Evolutionary conservation across 1,284 basidiomycete genomes (phyloP).

Genomic region (Marasmius fiardii): DNA sequence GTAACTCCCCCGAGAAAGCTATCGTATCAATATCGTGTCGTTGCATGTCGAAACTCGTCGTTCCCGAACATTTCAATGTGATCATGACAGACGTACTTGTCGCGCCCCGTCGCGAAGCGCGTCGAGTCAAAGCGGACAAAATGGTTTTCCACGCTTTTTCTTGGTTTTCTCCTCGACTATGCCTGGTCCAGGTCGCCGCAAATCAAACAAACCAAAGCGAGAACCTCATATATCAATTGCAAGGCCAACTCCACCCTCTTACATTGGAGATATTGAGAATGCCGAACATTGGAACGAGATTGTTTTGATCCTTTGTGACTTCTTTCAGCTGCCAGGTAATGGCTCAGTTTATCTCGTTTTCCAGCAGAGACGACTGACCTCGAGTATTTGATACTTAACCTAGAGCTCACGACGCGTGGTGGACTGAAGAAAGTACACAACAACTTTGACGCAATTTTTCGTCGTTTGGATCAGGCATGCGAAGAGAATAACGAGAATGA

Average conservation of each 20-base stretch:
- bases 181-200: neutral
- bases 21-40: too few species aligned
- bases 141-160: neutral
- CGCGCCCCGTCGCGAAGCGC: too few species aligned
- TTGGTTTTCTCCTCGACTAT: neutral
- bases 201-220: neutral
- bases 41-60: too few species aligned
- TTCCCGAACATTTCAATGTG: too few species aligned
- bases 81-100: too few species aligned
- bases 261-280: slow-evolving; percentile 42
- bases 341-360: neutral
- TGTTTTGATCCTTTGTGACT: slow-evolving; percentile 44
- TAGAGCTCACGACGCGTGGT: slow-evolving; percentile 52
- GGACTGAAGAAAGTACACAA: slow-evolving; percentile 61
- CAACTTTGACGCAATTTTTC: slow-evolving; percentile 49
- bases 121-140: neutral
- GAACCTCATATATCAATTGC: neutral
- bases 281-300: slow-evolving; percentile 46
- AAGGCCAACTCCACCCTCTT: slow-evolving; percentile 18
- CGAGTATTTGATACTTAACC: neutral
- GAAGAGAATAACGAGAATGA: slow-evolving; percentile 32
- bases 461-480: slow-evolving; percentile 44
- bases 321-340: slow-evolving; percentile 51
- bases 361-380: neutral
- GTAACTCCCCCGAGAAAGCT: too few species aligned